Base-by-base conservation (phyloP, 805 yeast species). In the Aciculoconidium aculeatum region DNA sequence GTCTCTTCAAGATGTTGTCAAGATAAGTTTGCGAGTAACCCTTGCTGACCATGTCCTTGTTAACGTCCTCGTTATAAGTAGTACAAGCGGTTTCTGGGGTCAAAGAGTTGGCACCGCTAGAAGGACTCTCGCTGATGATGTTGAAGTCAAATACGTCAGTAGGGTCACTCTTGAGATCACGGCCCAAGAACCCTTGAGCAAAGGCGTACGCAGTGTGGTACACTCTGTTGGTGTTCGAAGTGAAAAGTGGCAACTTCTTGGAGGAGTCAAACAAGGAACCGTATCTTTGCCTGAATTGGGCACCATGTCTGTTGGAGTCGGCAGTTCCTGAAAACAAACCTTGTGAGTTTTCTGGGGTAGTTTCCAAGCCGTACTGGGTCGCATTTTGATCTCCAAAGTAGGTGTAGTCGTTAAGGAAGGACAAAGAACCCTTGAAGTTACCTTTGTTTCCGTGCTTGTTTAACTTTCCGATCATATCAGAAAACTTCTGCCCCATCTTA, bases 1-100 rank as follows among this genome's bases (percentile, higher is more conserved):
- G 56, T 44, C 92, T 66, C 9, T 49, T 50, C 4, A 78, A 69
- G 16, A 84, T 84, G 12, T 53, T 59, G 5, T 51, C 42, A 36
- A 79, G 60, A 49, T 72, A 80, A 3, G 49, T 33, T 35, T 48
- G 40, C 51, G 60, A 66, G 34, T 53, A 64, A 23, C 46, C 28
- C 17, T 28, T 34, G 16, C 21, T 7, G 10, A 51, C 38, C 8
- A 45, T 41, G 12, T 48, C 46, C 12, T 51, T 44, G 31, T 62
- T 45, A n/a, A 42, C 35, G n/a, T 42, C 42, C n/a, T 46, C 45
- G 35, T 66, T 45, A 33, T 49, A 65, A 16, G 63, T 57, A 16
- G 47, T 47, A n/a, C 35, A 31, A 5, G 31, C 42, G 15, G 14
- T 18, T 20, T 47, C 39, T 8, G 50, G 51, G 13, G 51, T 47